Percentiles rank a stretch among this genome's conserved stretches.
These are phyloP conservation scores for Kwoniella heveanensis DNA, from an alignment of 768 basidiomycete genomes.

Conservation along the genomic window DNA sequence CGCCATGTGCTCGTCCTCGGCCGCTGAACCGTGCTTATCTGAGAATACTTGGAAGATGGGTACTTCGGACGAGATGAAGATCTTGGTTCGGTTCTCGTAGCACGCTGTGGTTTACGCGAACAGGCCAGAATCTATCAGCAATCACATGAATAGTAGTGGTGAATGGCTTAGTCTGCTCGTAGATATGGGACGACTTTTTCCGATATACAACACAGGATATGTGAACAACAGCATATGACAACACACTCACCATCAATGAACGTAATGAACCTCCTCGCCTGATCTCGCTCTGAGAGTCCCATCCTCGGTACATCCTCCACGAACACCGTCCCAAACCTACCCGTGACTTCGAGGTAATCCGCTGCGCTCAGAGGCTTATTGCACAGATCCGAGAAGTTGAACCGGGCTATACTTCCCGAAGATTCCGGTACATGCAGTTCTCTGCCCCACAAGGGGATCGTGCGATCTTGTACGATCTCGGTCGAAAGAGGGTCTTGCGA, in stretches of 20 bases:
- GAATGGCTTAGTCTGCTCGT: no score
- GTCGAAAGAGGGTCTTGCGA: slow-evolving; percentile 31
- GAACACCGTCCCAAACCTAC: slow-evolving; percentile 83
- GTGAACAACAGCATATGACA: not conserved
- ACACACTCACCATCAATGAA: slow-evolving; percentile 80
- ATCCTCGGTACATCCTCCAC: slow-evolving; percentile 84
- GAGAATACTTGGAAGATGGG: slow-evolving; percentile 89
- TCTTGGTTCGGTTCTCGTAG: slow-evolving; percentile 90
- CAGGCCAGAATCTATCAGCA: no score
- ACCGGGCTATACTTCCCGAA: slow-evolving; percentile 76
- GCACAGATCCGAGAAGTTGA: slow-evolving; percentile 82
- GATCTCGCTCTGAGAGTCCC: slow-evolving; percentile 81
- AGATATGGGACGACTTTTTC: no score
- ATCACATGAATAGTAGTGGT: no score
- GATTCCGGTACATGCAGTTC: slow-evolving; percentile 75
- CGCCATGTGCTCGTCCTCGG: slow-evolving; percentile 73
- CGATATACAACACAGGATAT: no score
- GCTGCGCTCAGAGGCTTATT: slow-evolving; percentile 87
- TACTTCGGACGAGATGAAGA: slow-evolving; percentile 89
- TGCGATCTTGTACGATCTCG: slow-evolving; percentile 64
- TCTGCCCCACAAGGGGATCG: slow-evolving; percentile 88
- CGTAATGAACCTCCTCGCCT: slow-evolving; percentile 92
- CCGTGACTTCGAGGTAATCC: slow-evolving; percentile 92
- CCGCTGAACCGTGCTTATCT: slow-evolving; percentile 60
- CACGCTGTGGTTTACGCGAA: no score